Conservation (phyloP, 2,329 filamentous ascomycete species). For the Fusarium clavum region DNA sequence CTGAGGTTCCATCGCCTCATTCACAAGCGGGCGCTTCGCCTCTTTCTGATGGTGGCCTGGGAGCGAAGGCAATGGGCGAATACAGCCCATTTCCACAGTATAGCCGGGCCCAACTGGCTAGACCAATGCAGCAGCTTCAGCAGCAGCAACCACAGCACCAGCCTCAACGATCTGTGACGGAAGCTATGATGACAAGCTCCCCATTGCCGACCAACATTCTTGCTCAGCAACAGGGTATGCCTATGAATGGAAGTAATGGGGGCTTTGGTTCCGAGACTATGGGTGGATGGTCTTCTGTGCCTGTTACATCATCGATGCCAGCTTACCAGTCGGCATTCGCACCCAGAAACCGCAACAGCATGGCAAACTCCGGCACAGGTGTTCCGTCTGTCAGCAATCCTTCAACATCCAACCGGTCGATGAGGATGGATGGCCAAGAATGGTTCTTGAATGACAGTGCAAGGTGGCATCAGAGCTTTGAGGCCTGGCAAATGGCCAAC, state of each 20-base stretch:
- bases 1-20: constrained; percentile 68
- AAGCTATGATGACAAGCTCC: constrained; percentile 29
- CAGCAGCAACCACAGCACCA: constrained; percentile 26
- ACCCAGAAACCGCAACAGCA: constrained; percentile 31
- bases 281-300: constrained; percentile 43
- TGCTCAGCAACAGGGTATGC: constrained; percentile 34
- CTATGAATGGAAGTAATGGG: constrained; percentile 38
- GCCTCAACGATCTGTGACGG: constrained; percentile 25
- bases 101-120: constrained; percentile 44
- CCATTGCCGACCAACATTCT: constrained; percentile 20
- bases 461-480: constrained; percentile 69
- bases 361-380: constrained; percentile 23
- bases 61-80: constrained; percentile 43
- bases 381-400: constrained; percentile 40
- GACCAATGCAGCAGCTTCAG: constrained; percentile 39
- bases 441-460: constrained; percentile 69
- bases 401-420: constrained; percentile 34
- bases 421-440: constrained; percentile 63
- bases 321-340: constrained; percentile 40
- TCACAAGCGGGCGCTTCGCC: constrained; percentile 51
- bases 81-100: constrained; percentile 53
- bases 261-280: constrained; percentile 43
- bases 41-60: constrained; percentile 46
- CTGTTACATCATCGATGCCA: constrained; percentile 35
- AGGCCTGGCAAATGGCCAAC: constrained; percentile 61